Percentiles rank a stretch among this genome's conserved stretches.
Evolutionary conservation across 495 filamentous ascomycete genomes (phyloP).

Genomic region (Talaromyces borbonicus): DNA sequence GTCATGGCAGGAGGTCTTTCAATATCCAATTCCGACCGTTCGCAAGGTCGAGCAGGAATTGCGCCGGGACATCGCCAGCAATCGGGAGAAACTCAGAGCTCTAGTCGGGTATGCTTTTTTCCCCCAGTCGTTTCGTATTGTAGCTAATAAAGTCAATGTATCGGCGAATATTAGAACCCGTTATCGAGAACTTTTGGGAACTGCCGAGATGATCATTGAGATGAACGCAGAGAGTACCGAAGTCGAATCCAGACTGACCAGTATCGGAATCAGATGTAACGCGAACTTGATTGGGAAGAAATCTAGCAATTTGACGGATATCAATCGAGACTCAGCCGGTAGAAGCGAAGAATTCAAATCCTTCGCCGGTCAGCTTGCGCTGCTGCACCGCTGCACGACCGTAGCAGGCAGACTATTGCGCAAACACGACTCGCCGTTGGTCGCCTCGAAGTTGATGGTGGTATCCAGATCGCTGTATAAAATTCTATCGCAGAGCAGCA

Average conservation of each 20-base stretch:
- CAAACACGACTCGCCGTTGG: slow-evolving; percentile 46
- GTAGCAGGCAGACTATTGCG: slow-evolving; percentile 48
- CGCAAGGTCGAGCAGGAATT: slow-evolving; percentile 55
- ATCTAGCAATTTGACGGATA: slow-evolving; percentile 48
- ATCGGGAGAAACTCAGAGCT: slow-evolving; percentile 77
- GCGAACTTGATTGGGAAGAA: slow-evolving; percentile 59
- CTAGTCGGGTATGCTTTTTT: slow-evolving; percentile 62
- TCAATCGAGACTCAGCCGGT: slow-evolving; percentile 35
- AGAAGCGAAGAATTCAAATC: slow-evolving; percentile 43
- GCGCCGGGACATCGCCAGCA: slow-evolving; percentile 60
- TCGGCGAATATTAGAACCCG: slow-evolving; percentile 47
- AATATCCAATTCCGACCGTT: slow-evolving; percentile 53
- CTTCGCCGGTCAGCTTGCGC: slow-evolving; percentile 50
- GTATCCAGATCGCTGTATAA: slow-evolving; percentile 63
- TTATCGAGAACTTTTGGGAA: slow-evolving; percentile 87
- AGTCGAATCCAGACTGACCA: slow-evolving; percentile 58
- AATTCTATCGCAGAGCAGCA: slow-evolving; percentile 45
- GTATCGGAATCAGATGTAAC: slow-evolving; percentile 71
- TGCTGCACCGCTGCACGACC: slow-evolving; percentile 50
- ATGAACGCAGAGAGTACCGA: slow-evolving; percentile 73
- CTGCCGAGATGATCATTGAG: slow-evolving; percentile 80
- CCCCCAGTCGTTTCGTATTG: not conserved
- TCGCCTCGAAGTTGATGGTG: slow-evolving; percentile 74
- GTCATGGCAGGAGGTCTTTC: slow-evolving; percentile 60
- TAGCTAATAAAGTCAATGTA: not conserved